These are phyloP conservation scores for Saccharomycopsis vini DNA, from an alignment of 805 yeast genomes.

Conservation along the genomic window DNA sequence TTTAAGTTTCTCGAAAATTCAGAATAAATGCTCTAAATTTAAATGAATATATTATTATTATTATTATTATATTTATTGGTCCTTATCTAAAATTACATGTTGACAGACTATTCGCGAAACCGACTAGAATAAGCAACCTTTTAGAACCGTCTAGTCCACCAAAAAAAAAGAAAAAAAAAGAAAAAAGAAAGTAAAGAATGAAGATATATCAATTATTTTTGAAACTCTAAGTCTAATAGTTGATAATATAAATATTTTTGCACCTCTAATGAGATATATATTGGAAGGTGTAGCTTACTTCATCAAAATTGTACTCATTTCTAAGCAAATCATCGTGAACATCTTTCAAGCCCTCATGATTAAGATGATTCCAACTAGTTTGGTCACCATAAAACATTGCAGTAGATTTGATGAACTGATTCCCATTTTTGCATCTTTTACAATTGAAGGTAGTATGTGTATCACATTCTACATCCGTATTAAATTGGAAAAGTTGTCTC, in stretches of 20 bases:
- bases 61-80: no score
- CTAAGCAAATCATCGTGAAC: slow-evolving; percentile 73
- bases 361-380: slow-evolving; percentile 92
- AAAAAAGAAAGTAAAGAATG: no score
- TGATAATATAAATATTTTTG: neutral
- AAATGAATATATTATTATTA: no score
- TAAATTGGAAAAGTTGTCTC: slow-evolving; percentile 63
- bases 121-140: no score
- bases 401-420: slow-evolving; percentile 55
- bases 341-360: slow-evolving; percentile 46
- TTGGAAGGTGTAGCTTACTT: slow-evolving; percentile 83
- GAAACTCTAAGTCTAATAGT: no score
- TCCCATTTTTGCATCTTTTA: slow-evolving; percentile 60
- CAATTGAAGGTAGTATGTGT: slow-evolving; percentile 91
- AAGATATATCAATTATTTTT: neutral
- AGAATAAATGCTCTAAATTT: no score
- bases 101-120: no score
- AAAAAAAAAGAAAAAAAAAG: neutral
- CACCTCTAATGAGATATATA: slow-evolving; percentile 63
- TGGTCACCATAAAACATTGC: slow-evolving; percentile 97
- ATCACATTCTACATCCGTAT: slow-evolving; percentile 64
- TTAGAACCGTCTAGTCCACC: no score
- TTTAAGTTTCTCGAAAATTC: no score
- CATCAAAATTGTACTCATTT: slow-evolving; percentile 61
- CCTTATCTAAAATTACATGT: no score